Conservation (phyloP, 345 rosid genomes). For the Camelina hispida region DNA sequence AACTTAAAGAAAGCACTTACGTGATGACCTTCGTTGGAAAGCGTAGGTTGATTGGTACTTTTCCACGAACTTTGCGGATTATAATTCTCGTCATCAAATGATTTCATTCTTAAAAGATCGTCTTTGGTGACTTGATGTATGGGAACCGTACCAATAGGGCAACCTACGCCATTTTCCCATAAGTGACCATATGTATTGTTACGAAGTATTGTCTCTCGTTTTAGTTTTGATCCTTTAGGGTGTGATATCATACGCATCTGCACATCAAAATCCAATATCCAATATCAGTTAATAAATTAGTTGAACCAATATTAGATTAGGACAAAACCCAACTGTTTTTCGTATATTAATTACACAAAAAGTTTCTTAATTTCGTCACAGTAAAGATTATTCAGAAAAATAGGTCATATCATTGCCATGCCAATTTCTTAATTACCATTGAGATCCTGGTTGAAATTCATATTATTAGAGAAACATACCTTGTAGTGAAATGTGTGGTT, state of each 20-base stretch:
- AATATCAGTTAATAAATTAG: too few species aligned
- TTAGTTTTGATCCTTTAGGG: background rate
- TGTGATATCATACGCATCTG: slow-evolving; percentile 14
- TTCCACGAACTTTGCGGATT: slow-evolving; percentile 10
- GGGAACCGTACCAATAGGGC: slow-evolving; percentile 25
- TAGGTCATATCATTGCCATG: too few species aligned
- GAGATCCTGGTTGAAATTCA: too few species aligned
- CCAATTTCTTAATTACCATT: too few species aligned
- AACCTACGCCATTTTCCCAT: slow-evolving; percentile 27
- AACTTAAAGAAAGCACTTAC: background rate
- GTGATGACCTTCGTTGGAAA: background rate
- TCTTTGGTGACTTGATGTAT: slow-evolving; percentile 6
- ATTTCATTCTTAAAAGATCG: background rate
- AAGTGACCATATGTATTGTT: slow-evolving; percentile 5
- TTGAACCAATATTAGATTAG: background rate
- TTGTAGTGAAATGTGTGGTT: slow-evolving; percentile 15
- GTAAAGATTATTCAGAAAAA: too few species aligned
- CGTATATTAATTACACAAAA: too few species aligned
- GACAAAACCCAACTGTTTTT: too few species aligned
- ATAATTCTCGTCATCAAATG: background rate
- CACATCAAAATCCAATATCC: background rate
- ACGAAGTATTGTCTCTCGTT: background rate
- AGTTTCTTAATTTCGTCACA: too few species aligned
- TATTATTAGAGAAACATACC: background rate
- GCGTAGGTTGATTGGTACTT: background rate